Base-by-base conservation (phyloP, 2,329 filamentous ascomycete species). In the Emericellopsis atlantica region DNA sequence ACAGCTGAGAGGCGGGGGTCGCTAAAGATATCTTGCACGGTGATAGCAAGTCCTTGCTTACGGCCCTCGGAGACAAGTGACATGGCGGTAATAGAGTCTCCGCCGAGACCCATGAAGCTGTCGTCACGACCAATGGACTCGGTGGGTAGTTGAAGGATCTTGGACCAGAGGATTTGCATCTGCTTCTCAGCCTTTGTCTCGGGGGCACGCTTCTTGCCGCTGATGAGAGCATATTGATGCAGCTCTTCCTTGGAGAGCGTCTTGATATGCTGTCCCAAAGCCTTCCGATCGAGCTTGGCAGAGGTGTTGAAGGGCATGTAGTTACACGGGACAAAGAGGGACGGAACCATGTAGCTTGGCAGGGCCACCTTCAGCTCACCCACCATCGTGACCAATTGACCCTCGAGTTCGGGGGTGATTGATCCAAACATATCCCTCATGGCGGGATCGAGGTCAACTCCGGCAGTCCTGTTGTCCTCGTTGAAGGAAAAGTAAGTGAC, bases 61-160 rank as follows among this genome's bases (percentile, higher is more conserved):
- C 47, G 43, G 11, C 44, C 41, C 8, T 36, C 12, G 8, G 43
- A 32, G 6, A 41, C 45, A 2, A 50, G 31, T 6, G 45, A 40
- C 16, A 56, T 56, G 1, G 53, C 52, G 0, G 44, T 42, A 11
- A 56, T 46, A 2, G 37, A 39, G 31, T 51, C 49, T 5, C 49
- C 49, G n/a, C 49, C 49, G 18, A 51, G 40, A 11, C 43, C 35
- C 10, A 51, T 26, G 39, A 51, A 52, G 32, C 40, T 45, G 18
- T 45, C 43, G 29, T 50, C 39, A 1, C 39, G 41, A 23, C 42
- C 41, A 36, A 51, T 49, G 5, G 31, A 32, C n/a, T 42, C 32
- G 10, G 35, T 14, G 5, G 39, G 10, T 10, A 46, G 31, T 4
- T 36, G 36, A 2, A 51, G 43, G 7, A 49, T 37, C 2, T 44